These are phyloP conservation scores for Agarophyton chilense DNA, from an alignment of 23 red algal species.

Conservation along the genomic window DNA sequence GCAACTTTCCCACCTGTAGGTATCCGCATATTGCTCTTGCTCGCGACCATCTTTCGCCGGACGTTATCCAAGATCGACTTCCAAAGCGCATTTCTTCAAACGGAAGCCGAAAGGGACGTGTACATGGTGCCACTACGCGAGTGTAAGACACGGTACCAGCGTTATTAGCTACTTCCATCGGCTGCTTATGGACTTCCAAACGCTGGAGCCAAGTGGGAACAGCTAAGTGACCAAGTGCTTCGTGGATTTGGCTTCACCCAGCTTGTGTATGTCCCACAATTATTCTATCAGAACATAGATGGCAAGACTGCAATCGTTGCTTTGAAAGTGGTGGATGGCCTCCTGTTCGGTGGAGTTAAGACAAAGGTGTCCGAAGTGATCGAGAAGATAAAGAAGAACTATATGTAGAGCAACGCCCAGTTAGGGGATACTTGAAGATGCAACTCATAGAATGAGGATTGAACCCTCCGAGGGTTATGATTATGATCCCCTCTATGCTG, in stretches of 20 bases:
- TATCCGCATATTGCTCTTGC: background rate
- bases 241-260: constrained; percentile 5
- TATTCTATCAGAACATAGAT: constrained; percentile 21
- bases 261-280: constrained; percentile 4
- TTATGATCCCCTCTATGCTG: too few species aligned
- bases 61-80: background rate
- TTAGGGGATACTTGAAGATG: too few species aligned
- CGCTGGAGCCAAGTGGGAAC: constrained; percentile 40
- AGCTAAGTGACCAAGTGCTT: background rate
- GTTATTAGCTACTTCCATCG: background rate
- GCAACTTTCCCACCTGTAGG: constrained; percentile 18
- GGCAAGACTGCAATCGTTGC: background rate
- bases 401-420: too few species aligned
- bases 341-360: constrained; percentile 1
- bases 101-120: background rate
- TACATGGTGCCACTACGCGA: constrained; percentile 6
- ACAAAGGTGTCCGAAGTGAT: too few species aligned
- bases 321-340: constrained; percentile 26
- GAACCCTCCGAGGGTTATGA: too few species aligned
- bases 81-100: too few species aligned
- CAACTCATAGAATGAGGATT: too few species aligned
- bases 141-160: background rate
- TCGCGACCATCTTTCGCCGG: background rate
- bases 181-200: constrained; percentile 43
- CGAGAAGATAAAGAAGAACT: too few species aligned